A percentile compares a stretch with the other conserved stretches of the same genome.
phyloP scores from a whole-genome alignment of 139 green algal species.

The Picochlorum costavermella region DNA sequence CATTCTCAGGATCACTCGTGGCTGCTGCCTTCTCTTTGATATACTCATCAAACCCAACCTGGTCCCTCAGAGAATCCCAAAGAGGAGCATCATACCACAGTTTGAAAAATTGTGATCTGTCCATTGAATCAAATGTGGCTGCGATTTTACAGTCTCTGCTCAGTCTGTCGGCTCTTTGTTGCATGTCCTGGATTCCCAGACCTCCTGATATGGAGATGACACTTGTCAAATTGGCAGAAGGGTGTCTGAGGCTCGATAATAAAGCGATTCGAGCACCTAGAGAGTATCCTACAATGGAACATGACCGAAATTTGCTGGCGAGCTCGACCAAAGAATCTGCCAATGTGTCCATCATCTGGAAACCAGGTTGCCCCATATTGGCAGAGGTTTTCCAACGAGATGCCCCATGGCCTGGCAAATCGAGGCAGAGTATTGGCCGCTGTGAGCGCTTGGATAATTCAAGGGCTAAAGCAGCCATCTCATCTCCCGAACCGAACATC shows the following conservation, averaged over 20 bases:
- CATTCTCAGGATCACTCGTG: neutral
- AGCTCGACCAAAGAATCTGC: neutral
- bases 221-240: slow-evolving; percentile 14
- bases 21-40: neutral
- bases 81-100: slow-evolving; percentile 67
- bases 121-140: slow-evolving; percentile 19
- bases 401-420: slow-evolving; percentile 71
- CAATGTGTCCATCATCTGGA: neutral
- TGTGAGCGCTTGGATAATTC: neutral
- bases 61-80: slow-evolving; percentile 45
- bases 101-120: slow-evolving; percentile 43
- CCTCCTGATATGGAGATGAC: slow-evolving; percentile 52
- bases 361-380: neutral
- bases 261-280: slow-evolving; percentile 68
- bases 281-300: slow-evolving; percentile 69
- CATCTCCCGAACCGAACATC: slow-evolving; percentile 59
- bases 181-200: slow-evolving; percentile 28
- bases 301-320: neutral
- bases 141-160: slow-evolving; percentile 42
- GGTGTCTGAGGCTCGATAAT: slow-evolving; percentile 21
- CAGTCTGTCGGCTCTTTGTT: slow-evolving; percentile 23
- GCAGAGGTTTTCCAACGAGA: slow-evolving; percentile 13
- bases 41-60: slow-evolving; percentile 14
- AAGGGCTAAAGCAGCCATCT: slow-evolving; percentile 20
- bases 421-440: slow-evolving; percentile 37